phyloP scores from a whole-genome alignment of 192 early-diverging fungal species.

The Dissophora ornata region DNA sequence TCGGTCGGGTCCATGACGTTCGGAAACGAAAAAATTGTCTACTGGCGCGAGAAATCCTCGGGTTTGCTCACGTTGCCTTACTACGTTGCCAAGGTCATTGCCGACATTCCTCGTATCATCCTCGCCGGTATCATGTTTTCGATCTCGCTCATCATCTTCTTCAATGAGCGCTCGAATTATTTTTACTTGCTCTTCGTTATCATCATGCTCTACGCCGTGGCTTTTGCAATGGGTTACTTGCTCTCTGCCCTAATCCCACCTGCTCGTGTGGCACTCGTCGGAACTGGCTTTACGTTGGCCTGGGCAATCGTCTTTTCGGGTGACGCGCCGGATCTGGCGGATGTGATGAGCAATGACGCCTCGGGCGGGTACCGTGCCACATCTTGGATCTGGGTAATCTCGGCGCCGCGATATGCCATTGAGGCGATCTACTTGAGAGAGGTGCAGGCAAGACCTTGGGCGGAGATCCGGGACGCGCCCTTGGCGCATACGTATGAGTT shows the following conservation, averaged over 20 bases:
- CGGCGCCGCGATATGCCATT: conserved; percentile 71
- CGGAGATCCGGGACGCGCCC: conserved; percentile 39
- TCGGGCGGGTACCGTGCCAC: conserved; percentile 39
- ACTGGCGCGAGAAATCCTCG: conserved; percentile 69
- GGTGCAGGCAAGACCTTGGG: conserved; percentile 51
- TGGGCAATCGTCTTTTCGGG: conserved; percentile 72
- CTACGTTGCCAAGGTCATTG: conserved; percentile 69
- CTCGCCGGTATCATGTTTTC: conserved; percentile 68
- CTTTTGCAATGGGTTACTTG: conserved; percentile 71
- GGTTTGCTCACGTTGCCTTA: conserved; percentile 72
- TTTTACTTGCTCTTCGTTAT: conserved; percentile 56
- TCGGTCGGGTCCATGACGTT: conserved; percentile 69
- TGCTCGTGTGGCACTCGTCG: conserved; percentile 56
- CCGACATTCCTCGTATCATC: conserved; percentile 69
- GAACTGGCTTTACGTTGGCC: conserved; percentile 70
- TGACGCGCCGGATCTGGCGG: conserved; percentile 62
- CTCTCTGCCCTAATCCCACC: conserved; percentile 61
- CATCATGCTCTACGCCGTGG: conserved; percentile 61
- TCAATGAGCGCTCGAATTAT: conserved; percentile 54
- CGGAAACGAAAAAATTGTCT: conserved; percentile 72
- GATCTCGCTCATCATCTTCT: conserved; percentile 67
- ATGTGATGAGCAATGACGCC: conserved; percentile 44
- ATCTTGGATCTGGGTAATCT: conserved; percentile 67
- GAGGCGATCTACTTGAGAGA: conserved; percentile 70
- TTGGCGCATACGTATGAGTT: conserved; percentile 56